These are phyloP conservation scores for Trichoderma brevicompactum DNA, from an alignment of 2,329 filamentous ascomycete species.

Conservation along the genomic window DNA sequence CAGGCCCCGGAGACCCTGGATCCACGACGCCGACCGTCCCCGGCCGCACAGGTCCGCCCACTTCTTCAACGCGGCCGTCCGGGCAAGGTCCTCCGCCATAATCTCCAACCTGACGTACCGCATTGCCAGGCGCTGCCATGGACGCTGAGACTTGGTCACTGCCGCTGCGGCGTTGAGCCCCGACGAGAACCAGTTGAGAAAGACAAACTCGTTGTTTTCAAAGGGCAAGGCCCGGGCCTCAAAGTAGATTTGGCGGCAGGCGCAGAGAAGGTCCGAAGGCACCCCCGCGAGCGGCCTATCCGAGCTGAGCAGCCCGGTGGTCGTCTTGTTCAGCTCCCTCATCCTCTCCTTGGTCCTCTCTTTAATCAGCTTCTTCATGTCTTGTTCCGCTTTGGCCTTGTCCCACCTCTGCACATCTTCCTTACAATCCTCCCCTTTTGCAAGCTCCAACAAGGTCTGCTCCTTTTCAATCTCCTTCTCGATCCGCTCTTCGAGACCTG, in stretches of 20 bases:
- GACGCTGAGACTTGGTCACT: slow-evolving; percentile 42
- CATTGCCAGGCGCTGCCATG: slow-evolving; percentile 50
- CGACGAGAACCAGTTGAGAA: slow-evolving; percentile 52
- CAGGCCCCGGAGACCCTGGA: slow-evolving; percentile 44
- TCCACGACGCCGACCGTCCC: slow-evolving; percentile 35
- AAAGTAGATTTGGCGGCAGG: slow-evolving; percentile 48
- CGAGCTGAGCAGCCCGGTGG: slow-evolving; percentile 37
- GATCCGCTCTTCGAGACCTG: slow-evolving; percentile 22
- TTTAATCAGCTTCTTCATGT: not conserved
- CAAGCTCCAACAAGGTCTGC: not conserved
- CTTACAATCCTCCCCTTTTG: not conserved
- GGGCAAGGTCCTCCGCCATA: slow-evolving; percentile 44
- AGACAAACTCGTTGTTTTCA: slow-evolving; percentile 51
- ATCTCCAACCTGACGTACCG: slow-evolving; percentile 50
- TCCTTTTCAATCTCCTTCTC: slow-evolving; percentile 7
- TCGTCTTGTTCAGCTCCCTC: slow-evolving; percentile 10
- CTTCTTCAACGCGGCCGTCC: slow-evolving; percentile 36
- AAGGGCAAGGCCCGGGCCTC: slow-evolving; percentile 50
- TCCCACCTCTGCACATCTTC: not conserved
- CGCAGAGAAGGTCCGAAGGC: slow-evolving; percentile 46
- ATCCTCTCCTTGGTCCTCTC: slow-evolving; percentile 2
- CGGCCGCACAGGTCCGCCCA: slow-evolving; percentile 45
- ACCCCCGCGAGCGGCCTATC: slow-evolving; percentile 46
- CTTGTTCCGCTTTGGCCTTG: slow-evolving; percentile 16
- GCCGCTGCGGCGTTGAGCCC: slow-evolving; percentile 48